phyloP scores from a whole-genome alignment of 202 grass and related monocot genomes.

The Elaeis oleifera region DNA sequence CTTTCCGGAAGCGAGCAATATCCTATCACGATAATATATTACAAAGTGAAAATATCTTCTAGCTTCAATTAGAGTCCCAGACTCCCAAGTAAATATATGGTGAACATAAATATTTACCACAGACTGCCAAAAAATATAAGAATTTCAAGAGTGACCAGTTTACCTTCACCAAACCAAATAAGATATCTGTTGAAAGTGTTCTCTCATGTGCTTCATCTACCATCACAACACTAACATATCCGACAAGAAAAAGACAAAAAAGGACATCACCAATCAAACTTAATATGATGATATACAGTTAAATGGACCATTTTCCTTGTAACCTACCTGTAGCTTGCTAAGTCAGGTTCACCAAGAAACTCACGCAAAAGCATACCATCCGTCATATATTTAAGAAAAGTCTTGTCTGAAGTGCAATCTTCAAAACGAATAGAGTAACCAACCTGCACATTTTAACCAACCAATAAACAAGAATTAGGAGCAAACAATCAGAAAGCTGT shows the following conservation, averaged over 20 bases:
- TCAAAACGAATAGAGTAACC: conserved; percentile 98
- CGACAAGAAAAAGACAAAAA: conserved; percentile 24
- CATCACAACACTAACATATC: conserved; percentile 69
- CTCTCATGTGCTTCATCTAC: conserved; percentile 96
- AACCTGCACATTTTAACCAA: conserved; percentile 41
- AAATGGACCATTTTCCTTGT: not conserved
- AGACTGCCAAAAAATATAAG: too few species aligned
- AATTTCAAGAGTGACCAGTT: not conserved
- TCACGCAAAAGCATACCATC: conserved; percentile 91
- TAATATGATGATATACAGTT: not conserved
- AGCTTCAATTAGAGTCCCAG: too few species aligned
- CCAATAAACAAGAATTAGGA: not conserved
- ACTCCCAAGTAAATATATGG: too few species aligned
- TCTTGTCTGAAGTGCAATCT: conserved; percentile 98
- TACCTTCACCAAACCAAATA: conserved; percentile 96
- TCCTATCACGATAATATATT: conserved; percentile 42
- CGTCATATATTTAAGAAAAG: conserved; percentile 91
- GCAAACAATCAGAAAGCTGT: too few species aligned
- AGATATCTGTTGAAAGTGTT: conserved; percentile 82
- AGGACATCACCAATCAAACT: too few species aligned
- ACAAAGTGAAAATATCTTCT: too few species aligned
- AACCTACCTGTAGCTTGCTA: conserved; percentile 76
- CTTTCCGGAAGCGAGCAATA: conserved; percentile 65
- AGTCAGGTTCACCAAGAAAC: conserved; percentile 90
- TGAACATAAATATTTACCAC: too few species aligned